phyloP scores from a whole-genome alignment of 495 filamentous ascomycete genomes.

The Podospora pseudocomata region DNA sequence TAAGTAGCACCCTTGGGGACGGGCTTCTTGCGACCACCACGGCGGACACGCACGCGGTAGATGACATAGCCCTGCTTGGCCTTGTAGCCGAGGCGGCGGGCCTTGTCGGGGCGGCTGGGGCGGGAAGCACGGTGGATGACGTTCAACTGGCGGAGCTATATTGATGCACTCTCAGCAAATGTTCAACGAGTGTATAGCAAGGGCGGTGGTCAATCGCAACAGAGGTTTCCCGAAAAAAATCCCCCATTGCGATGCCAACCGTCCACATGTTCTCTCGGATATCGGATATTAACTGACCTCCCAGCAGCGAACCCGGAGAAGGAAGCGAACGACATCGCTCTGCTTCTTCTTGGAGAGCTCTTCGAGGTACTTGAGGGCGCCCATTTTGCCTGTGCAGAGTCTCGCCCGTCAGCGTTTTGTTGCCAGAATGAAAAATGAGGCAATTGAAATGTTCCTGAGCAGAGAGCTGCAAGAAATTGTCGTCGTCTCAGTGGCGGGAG shows the following conservation, averaged over 20 bases:
- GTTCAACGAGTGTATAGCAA: slow-evolving; percentile 99
- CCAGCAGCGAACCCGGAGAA: slow-evolving; percentile 99
- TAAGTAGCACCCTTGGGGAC: slow-evolving; percentile 98
- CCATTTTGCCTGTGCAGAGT: slow-evolving; percentile 58
- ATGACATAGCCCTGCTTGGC: slow-evolving; percentile 99
- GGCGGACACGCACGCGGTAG: slow-evolving; percentile 96
- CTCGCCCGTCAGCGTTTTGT: slow-evolving; percentile 15
- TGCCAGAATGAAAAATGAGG: slow-evolving; percentile 10
- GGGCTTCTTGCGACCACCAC: slow-evolving; percentile 95
- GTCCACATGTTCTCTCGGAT: slow-evolving; percentile 31
- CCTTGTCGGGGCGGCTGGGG: slow-evolving; percentile 98
- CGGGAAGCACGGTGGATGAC: slow-evolving; percentile 98
- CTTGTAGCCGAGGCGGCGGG: slow-evolving; percentile 99
- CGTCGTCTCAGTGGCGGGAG: slow-evolving; percentile 3
- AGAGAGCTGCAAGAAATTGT: slow-evolving; percentile 3
- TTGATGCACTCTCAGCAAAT: slow-evolving; percentile 98
- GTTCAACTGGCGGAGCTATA: slow-evolving; percentile 98
- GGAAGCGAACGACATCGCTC: slow-evolving; percentile 97
- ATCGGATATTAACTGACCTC: slow-evolving; percentile 76
- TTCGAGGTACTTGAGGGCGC: slow-evolving; percentile 98
- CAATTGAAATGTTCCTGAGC: slow-evolving; percentile 12
- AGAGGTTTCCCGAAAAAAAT: background rate
- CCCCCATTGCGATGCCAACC: slow-evolving; percentile 13
- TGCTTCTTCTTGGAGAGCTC: slow-evolving; percentile 99
- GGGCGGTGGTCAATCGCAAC: slow-evolving; percentile 28